These are phyloP conservation scores for Lactarius hengduanensis DNA, from an alignment of 768 basidiomycete species.

Conservation along the genomic window DNA sequence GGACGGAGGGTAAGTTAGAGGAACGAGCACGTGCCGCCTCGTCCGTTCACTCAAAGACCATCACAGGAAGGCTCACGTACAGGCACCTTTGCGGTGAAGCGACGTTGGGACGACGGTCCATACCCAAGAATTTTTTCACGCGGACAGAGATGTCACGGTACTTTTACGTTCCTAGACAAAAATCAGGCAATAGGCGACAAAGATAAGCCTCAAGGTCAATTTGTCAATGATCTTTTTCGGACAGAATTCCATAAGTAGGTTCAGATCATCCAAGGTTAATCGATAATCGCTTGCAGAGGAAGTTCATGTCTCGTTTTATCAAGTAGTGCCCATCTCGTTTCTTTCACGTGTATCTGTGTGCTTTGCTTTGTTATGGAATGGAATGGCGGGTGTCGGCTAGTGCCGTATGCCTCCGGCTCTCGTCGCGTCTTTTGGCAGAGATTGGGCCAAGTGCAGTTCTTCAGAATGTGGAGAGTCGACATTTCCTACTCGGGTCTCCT, in stretches of 20 bases:
- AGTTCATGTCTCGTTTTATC: conserved; percentile 92
- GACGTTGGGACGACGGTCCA: conserved; percentile 93
- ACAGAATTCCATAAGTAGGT: conserved; percentile 92
- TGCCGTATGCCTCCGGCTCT: not conserved
- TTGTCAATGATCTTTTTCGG: conserved; percentile 91
- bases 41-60: too few relatives aligned
- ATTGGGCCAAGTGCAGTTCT: not conserved
- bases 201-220: conserved; percentile 63
- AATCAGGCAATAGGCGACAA: conserved; percentile 87
- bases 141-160: not conserved
- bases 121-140: conserved; percentile 2
- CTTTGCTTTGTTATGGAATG: not conserved
- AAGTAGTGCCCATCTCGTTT: conserved; percentile 47
- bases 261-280: not conserved
- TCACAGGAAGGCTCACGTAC: too few relatives aligned
- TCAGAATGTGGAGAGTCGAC: not conserved
- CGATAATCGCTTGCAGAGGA: conserved; percentile 48
- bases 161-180: conserved; percentile 65
- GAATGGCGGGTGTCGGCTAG: not conserved
- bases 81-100: conserved; percentile 88
- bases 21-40: too few relatives aligned
- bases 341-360: conserved; percentile 7
- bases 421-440: not conserved
- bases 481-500: not conserved
- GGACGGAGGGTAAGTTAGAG: too few relatives aligned